Conservation (phyloP, 345 rosid species). For the Syzygium aromaticum region DNA sequence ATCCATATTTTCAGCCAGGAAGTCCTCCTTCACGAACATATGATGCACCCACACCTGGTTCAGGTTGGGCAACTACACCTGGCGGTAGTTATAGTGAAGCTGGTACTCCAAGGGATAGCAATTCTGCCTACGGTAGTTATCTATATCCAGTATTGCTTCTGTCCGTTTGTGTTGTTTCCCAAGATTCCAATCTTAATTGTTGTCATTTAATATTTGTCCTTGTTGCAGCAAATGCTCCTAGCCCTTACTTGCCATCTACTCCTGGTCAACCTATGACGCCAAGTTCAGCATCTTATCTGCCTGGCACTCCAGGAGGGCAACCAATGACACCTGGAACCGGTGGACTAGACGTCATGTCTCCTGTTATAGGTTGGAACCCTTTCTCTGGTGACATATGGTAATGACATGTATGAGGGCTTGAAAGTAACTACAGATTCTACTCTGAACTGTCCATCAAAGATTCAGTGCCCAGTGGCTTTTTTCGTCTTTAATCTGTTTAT, state of each 20-base stretch:
- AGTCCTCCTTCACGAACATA: constrained; percentile 84
- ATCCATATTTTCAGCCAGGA: constrained; percentile 50
- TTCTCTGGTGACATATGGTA: not conserved
- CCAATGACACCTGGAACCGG: constrained; percentile 96
- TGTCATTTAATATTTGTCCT: not conserved
- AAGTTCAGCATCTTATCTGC: constrained; percentile 62
- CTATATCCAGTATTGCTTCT: not conserved
- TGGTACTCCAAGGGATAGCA: constrained; percentile 86
- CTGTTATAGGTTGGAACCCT: constrained; percentile 52
- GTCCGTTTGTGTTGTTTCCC: not conserved
- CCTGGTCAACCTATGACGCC: constrained; percentile 97
- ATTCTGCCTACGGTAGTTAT: constrained; percentile 57
- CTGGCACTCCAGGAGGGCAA: constrained; percentile 98
- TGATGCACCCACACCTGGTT: constrained; percentile 96
- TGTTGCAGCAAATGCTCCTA: constrained; percentile 81
- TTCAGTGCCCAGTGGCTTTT: not conserved
- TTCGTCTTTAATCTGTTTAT: not conserved
- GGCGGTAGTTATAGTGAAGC: constrained; percentile 85
- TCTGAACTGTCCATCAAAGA: not conserved
- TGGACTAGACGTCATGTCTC: constrained; percentile 88
- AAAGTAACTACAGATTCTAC: not conserved
- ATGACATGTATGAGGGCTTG: not conserved
- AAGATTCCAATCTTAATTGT: not conserved
- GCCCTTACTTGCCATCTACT: constrained; percentile 90
- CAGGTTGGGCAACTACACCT: constrained; percentile 89